A percentile compares a stretch with the other conserved stretches of the same genome.
phyloP scores from a whole-genome alignment of 768 basidiomycete genomes.

The Tylopilus balloui region DNA sequence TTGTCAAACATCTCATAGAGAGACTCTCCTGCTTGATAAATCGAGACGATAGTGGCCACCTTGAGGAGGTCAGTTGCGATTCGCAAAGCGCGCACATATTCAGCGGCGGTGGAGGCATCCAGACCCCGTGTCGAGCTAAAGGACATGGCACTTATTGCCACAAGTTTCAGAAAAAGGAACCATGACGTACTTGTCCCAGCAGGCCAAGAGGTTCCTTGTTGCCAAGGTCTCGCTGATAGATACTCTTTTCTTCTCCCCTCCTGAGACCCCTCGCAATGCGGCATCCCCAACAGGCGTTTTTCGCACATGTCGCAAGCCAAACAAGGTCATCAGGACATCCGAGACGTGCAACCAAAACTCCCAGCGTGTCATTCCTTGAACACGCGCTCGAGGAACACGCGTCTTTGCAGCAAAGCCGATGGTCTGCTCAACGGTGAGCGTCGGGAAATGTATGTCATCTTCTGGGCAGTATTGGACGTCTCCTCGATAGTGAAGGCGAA shows the following conservation, averaged over 20 bases:
- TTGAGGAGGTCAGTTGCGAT: conserved; percentile 56
- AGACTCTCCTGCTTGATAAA: conserved; percentile 80
- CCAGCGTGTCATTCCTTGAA: conserved; percentile 38
- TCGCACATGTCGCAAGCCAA: conserved; percentile 70
- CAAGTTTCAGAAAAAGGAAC: conserved; percentile 15
- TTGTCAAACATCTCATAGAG: conserved; percentile 68
- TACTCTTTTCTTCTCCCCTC: conserved; percentile 81
- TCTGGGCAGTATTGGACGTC: conserved; percentile 80
- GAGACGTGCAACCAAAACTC: conserved; percentile 16
- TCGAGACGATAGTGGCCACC: conserved; percentile 65
- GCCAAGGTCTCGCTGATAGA: conserved; percentile 71
- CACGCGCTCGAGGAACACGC: conserved; percentile 57
- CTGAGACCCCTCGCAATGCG: conserved; percentile 65
- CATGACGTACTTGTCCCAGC: conserved; percentile 62
- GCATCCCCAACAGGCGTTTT: conserved; percentile 80
- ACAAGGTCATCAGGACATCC: conserved; percentile 60
- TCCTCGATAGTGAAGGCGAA: conserved; percentile 65
- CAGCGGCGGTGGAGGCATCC: conserved; percentile 67
- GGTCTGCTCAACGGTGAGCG: conserved; percentile 75
- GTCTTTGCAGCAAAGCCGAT: conserved; percentile 65
- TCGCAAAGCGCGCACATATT: conserved; percentile 67
- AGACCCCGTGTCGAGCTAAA: conserved; percentile 62
- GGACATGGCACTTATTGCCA: conserved; percentile 45
- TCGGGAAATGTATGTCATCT: conserved; percentile 84
- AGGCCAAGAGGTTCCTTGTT: conserved; percentile 66